Percentiles rank a stretch among this genome's conserved stretches.
phyloP scores from a whole-genome alignment of 2,329 filamentous ascomycete species.

The Aspergillus texensis region DNA sequence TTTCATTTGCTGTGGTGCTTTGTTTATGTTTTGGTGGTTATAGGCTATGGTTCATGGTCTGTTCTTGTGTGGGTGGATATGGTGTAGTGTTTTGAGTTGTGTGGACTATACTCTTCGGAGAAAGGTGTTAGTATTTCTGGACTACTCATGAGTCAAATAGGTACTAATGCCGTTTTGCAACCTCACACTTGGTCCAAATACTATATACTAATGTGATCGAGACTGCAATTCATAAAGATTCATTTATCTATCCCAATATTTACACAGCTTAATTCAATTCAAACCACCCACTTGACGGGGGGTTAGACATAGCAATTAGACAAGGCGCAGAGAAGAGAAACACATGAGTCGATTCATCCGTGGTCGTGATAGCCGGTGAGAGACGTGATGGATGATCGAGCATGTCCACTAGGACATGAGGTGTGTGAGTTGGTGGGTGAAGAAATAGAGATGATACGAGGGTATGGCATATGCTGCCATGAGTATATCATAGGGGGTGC shows the following conservation, averaged over 20 bases:
- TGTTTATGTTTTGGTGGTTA: too few species aligned
- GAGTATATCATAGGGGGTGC: not conserved
- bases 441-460: not conserved
- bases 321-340: not conserved
- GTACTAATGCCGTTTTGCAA: too few species aligned
- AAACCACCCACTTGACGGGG: not conserved
- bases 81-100: too few species aligned
- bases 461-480: not conserved
- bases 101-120: too few species aligned
- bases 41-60: too few species aligned
- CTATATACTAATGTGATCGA: not conserved
- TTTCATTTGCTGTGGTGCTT: too few species aligned
- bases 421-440: not conserved
- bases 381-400: not conserved
- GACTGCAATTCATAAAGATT: slow-evolving; percentile 2
- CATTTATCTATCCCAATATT: slow-evolving; percentile 12
- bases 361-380: not conserved
- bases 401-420: not conserved
- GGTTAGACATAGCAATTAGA: not conserved
- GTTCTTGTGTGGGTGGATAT: too few species aligned
- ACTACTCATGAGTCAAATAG: too few species aligned
- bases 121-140: too few species aligned
- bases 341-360: not conserved
- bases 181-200: not conserved
- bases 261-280: slow-evolving; percentile 6